A percentile compares a stretch with the other conserved stretches of the same genome.
Evolutionary conservation across 371 early-diverging fungal species (phyloP).

Genomic region (Mycotypha africana): DNA sequence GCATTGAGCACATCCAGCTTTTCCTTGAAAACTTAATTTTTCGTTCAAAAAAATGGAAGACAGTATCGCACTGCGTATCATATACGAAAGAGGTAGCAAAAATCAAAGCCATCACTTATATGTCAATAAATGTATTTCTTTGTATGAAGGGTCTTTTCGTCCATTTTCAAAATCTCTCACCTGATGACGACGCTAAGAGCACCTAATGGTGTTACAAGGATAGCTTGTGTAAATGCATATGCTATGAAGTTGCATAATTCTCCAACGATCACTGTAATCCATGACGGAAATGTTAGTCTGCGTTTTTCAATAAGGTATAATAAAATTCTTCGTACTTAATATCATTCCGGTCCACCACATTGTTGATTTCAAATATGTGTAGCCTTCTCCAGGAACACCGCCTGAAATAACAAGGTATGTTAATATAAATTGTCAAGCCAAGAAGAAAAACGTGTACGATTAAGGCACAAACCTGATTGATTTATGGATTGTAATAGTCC

Average conservation of each 20-base stretch:
- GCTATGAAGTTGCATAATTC: slow-evolving; percentile 92
- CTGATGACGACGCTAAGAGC: slow-evolving; percentile 70
- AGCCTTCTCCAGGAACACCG: slow-evolving; percentile 69
- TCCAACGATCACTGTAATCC: slow-evolving; percentile 61
- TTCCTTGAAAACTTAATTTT: slow-evolving; percentile 72
- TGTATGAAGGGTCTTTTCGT: neutral
- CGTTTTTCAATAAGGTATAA: too few relatives aligned
- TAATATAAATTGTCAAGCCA: too few relatives aligned
- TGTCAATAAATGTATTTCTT: too few relatives aligned
- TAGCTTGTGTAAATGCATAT: slow-evolving; percentile 92
- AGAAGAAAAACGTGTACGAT: too few relatives aligned
- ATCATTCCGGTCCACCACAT: slow-evolving; percentile 95
- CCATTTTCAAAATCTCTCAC: neutral
- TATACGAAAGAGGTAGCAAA: too few relatives aligned
- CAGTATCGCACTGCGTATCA: slow-evolving; percentile 83
- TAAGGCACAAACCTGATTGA: slow-evolving; percentile 41
- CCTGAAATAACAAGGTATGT: slow-evolving; percentile 12
- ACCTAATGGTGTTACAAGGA: slow-evolving; percentile 91
- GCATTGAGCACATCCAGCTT: slow-evolving; percentile 86
- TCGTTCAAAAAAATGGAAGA: slow-evolving; percentile 88
- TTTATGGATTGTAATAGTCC: slow-evolving; percentile 76
- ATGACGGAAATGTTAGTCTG: too few relatives aligned
- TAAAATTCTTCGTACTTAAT: slow-evolving; percentile 38
- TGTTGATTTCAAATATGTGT: slow-evolving; percentile 73
- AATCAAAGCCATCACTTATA: too few relatives aligned